Conservation (phyloP, 2,329 filamentous ascomycete species). For the Acrocalymma vagum region DNA sequence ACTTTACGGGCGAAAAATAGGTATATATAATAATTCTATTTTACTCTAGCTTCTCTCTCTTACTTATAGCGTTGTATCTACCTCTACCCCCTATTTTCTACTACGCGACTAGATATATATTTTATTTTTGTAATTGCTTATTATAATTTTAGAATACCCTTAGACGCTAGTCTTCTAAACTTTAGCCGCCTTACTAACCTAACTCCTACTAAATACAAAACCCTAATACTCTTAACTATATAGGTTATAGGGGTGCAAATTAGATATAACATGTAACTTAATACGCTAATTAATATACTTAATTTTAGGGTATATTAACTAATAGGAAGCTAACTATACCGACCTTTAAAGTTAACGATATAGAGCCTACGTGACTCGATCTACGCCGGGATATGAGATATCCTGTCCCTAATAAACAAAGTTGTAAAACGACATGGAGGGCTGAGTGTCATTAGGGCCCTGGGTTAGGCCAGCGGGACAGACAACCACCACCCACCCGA, state of each 20-base stretch:
- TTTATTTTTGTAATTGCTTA: slow-evolving; percentile 1
- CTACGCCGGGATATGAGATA: background rate
- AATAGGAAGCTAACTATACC: too few relatives aligned
- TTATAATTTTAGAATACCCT: slow-evolving; percentile 1
- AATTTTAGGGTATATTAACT: too few relatives aligned
- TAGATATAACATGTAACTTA: slow-evolving; percentile 1
- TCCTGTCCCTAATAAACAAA: slow-evolving; percentile 1
- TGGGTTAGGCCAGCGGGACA: too few relatives aligned
- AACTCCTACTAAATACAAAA: slow-evolving; percentile 11
- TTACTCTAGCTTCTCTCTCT: too few relatives aligned
- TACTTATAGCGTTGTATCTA: too few relatives aligned
- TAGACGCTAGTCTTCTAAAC: slow-evolving; percentile 4
- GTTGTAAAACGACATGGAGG: background rate
- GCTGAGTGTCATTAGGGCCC: background rate
- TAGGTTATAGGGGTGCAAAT: background rate
- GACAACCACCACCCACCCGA: too few relatives aligned
- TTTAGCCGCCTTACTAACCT: slow-evolving; percentile 1
- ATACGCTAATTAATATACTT: background rate
- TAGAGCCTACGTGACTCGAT: background rate
- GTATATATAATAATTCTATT: too few relatives aligned
- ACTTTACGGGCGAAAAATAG: too few relatives aligned
- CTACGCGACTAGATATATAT: background rate
- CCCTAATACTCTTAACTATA: slow-evolving; percentile 6
- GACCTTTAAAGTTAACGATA: too few relatives aligned
- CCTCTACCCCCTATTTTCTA: background rate